Evolutionary conservation across 2,329 filamentous ascomycete genomes (phyloP).

Genomic region (Penicillium brevicompactum): DNA sequence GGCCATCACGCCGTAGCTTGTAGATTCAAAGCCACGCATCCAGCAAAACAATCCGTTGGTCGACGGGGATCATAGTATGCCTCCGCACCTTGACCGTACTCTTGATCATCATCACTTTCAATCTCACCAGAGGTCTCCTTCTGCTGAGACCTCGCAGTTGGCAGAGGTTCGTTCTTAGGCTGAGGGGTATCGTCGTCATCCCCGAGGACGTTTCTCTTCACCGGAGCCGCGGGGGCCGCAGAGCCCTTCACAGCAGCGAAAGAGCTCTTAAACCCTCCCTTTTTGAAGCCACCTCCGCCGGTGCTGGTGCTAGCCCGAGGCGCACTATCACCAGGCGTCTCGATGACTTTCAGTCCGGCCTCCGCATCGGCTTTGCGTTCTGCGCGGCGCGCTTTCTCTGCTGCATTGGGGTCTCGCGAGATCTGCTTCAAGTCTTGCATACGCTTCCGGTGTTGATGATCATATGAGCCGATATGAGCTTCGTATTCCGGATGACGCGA

Average conservation of each 20-base stretch:
- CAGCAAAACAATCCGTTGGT: conserved; percentile 52
- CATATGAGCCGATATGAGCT: conserved; percentile 89
- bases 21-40: conserved; percentile 35
- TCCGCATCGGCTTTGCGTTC: conserved; percentile 48
- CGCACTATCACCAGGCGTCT: conserved; percentile 30
- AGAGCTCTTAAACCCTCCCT: conserved; percentile 78
- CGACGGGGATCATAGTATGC: conserved; percentile 56
- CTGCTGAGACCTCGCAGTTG: conserved; percentile 3
- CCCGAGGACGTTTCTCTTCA: conserved; percentile 46
- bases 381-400: conserved; percentile 45
- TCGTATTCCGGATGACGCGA: conserved; percentile 95
- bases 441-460: conserved; percentile 87
- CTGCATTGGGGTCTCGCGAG: conserved; percentile 45
- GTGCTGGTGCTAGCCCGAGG: conserved; percentile 21
- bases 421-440: conserved; percentile 50
- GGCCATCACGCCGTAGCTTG: conserved; percentile 11
- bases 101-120: conserved; percentile 71
- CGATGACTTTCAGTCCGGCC: conserved; percentile 42
- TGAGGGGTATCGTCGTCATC: conserved; percentile 40
- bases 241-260: conserved; percentile 60
- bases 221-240: conserved; percentile 26
- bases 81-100: conserved; percentile 51
- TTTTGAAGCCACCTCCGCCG: conserved; percentile 62
- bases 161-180: conserved; percentile 13
- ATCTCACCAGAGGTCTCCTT: conserved; percentile 48